These are phyloP conservation scores for Colletotrichum nymphaeae DNA, from an alignment of 2,329 filamentous ascomycete genomes.

Conservation along the genomic window DNA sequence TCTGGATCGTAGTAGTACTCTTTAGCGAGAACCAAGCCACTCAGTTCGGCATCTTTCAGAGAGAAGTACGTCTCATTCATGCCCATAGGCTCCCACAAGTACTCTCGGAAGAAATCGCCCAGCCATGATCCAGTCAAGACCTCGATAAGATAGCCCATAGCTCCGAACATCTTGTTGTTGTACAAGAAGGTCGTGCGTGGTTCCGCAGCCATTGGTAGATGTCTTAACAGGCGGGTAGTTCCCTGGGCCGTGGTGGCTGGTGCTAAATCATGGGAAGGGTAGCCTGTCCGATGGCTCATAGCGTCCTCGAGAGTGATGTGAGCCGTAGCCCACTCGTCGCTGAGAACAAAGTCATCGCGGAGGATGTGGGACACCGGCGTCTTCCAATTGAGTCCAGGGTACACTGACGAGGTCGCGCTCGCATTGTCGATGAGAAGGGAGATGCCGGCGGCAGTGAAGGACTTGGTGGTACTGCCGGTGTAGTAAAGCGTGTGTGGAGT, in stretches of 20 bases:
- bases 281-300: conserved; percentile 63
- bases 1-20: conserved; percentile 54
- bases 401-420: conserved; percentile 39
- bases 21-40: conserved; percentile 48
- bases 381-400: conserved; percentile 56
- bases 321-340: conserved; percentile 56
- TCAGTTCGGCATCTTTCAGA: conserved; percentile 40
- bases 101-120: conserved; percentile 51
- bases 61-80: conserved; percentile 57
- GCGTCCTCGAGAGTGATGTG: conserved; percentile 66
- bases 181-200: conserved; percentile 60
- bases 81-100: conserved; percentile 57
- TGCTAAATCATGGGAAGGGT: conserved; percentile 54
- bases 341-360: conserved; percentile 63
- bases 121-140: conserved; percentile 50
- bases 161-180: conserved; percentile 62
- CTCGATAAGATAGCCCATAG: conserved; percentile 59
- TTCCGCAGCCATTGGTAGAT: conserved; percentile 56
- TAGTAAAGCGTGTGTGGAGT: conserved; percentile 65
- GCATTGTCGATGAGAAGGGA: conserved; percentile 59
- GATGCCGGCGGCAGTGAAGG: conserved; percentile 61
- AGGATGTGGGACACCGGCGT: conserved; percentile 59
- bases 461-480: conserved; percentile 67
- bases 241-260: conserved; percentile 45
- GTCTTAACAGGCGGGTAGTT: conserved; percentile 54